A percentile compares a stretch with the other conserved stretches of the same genome.
phyloP scores from a whole-genome alignment of 805 yeast genomes.

The Kodamaea lidongshanica region DNA sequence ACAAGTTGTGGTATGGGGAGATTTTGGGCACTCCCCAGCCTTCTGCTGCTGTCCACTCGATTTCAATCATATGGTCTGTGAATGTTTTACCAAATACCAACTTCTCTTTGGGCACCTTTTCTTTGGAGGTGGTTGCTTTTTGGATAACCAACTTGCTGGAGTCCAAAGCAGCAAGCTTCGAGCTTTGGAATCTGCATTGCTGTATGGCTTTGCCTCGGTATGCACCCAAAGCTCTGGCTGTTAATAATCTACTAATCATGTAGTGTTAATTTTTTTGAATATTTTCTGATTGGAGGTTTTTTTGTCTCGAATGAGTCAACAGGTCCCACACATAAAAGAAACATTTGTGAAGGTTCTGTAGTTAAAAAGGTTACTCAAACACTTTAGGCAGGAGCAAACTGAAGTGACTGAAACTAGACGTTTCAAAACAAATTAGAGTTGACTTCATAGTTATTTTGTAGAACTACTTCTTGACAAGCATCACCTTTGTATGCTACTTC shows the following conservation, averaged over 20 bases:
- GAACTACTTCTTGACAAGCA: too few relatives aligned
- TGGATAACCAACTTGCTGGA: slow-evolving; percentile 31
- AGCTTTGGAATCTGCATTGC: slow-evolving; percentile 7
- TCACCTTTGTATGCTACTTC: too few relatives aligned
- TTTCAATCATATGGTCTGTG: slow-evolving; percentile 83
- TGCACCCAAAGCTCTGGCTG: background rate
- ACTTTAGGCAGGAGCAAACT: too few relatives aligned
- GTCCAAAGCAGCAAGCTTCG: slow-evolving; percentile 26
- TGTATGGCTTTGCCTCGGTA: background rate
- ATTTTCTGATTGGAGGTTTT: background rate
- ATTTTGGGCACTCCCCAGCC: slow-evolving; percentile 94
- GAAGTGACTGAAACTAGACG: too few relatives aligned
- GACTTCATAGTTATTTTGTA: too few relatives aligned
- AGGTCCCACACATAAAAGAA: too few relatives aligned
- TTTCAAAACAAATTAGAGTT: too few relatives aligned
- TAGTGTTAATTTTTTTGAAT: slow-evolving; percentile 1
- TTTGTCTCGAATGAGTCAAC: too few relatives aligned
- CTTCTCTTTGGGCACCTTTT: slow-evolving; percentile 32
- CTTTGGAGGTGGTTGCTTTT: slow-evolving; percentile 33
- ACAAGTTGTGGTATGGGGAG: slow-evolving; percentile 72
- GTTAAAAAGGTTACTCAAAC: too few relatives aligned
- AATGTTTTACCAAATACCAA: slow-evolving; percentile 47
- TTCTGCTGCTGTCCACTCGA: slow-evolving; percentile 67
- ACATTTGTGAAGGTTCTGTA: too few relatives aligned
- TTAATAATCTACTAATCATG: slow-evolving; percentile 5